These are phyloP conservation scores for Ceratobasidium sp. DNA, from an alignment of 1,284 basidiomycete species.

Conservation along the genomic window DNA sequence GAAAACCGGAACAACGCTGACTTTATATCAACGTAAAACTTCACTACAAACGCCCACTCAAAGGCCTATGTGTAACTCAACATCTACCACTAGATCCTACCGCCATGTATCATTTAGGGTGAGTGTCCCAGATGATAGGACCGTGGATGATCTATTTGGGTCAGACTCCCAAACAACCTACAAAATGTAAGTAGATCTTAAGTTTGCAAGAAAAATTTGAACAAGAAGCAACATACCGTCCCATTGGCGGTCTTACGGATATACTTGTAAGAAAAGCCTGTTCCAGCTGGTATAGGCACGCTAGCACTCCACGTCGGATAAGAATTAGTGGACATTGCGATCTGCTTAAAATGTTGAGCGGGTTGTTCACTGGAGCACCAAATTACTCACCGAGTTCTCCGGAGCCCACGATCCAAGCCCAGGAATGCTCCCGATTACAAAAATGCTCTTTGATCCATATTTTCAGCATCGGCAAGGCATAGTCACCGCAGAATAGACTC, in stretches of 20 bases:
- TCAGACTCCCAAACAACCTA: constrained; percentile 67
- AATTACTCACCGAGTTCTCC: constrained; percentile 21
- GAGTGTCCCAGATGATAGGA: constrained; percentile 60
- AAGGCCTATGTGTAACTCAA: no score
- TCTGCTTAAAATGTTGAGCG: constrained; percentile 55
- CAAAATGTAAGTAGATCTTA: background rate
- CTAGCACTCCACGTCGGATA: constrained; percentile 71
- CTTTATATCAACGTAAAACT: no score
- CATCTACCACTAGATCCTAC: no score
- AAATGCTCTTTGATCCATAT: constrained; percentile 28
- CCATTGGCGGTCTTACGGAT: constrained; percentile 69
- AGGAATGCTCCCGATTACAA: constrained; percentile 36
- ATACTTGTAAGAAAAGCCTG: constrained; percentile 71
- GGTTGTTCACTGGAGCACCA: background rate
- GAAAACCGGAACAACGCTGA: no score
- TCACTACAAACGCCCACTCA: no score
- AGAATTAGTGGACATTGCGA: constrained; percentile 65
- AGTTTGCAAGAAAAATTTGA: background rate
- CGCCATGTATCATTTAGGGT: constrained; percentile 55
- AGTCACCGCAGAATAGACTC: background rate
- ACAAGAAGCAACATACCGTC: constrained; percentile 56
- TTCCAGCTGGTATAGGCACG: constrained; percentile 64
- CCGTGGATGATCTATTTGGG: constrained; percentile 66
- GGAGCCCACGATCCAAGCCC: constrained; percentile 42
- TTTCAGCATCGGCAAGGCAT: background rate